These are phyloP conservation scores for Fusarium dlaminii DNA, from an alignment of 2,329 filamentous ascomycete genomes.

Conservation along the genomic window DNA sequence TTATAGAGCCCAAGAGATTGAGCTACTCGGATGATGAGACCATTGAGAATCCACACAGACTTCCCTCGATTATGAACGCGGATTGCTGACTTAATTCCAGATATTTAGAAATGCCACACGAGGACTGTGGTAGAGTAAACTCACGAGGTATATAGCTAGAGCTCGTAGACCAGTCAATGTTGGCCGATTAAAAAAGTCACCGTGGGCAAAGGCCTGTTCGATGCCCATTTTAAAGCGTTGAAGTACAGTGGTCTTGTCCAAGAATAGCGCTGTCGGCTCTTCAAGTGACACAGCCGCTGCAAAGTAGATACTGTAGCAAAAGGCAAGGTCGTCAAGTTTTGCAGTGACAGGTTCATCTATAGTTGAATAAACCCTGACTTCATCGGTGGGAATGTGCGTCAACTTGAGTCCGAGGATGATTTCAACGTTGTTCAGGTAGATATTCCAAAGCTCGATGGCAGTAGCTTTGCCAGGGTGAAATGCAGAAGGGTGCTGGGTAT, in stretches of 20 bases:
- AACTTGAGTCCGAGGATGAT: background rate
- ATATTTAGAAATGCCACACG: background rate
- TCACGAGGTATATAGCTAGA: background rate
- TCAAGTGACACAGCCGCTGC: background rate
- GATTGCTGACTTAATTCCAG: background rate
- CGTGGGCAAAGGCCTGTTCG: background rate
- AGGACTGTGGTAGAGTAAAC: rapidly evolving
- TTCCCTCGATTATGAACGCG: constrained; percentile 1
- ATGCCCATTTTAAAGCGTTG: background rate
- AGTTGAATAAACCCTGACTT: background rate
- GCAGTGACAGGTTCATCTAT: background rate
- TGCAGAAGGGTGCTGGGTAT: background rate
- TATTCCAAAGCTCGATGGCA: background rate
- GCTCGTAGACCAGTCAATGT: background rate
- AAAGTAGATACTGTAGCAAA: constrained; percentile 5
- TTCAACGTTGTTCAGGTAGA: background rate
- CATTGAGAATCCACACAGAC: background rate
- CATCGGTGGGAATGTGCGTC: background rate
- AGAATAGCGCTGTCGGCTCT: background rate
- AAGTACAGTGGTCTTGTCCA: background rate
- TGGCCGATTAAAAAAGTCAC: background rate
- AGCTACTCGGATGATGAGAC: background rate
- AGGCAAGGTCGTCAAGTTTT: background rate
- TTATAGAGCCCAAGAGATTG: background rate
- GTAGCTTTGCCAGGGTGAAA: background rate